Base-by-base conservation (phyloP, 1,284 basidiomycete genomes). In the Puccinia triticina region DNA sequence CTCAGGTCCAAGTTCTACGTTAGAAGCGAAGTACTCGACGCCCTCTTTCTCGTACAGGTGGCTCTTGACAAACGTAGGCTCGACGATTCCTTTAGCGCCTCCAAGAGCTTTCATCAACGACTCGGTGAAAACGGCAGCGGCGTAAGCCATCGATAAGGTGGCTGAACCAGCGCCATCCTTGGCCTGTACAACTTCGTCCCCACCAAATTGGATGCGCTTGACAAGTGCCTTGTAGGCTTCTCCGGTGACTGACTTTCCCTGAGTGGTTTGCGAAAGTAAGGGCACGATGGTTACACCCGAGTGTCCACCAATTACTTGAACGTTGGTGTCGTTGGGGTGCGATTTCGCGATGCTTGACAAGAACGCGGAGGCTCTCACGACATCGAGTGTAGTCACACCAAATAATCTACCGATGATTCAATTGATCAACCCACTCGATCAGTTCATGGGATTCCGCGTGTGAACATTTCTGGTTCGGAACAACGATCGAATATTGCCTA, bases 361-460 rank as follows among this genome's bases (percentile, higher is more conserved):
- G 88, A 99, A 99, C 82, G 95, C 96, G 23, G 95, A 95, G 43
- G 97, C 92, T 86, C 97, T 95, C 85, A 98, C 94, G 84, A 98
- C 95, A 88, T 99, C 96, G 84, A 99, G 91, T 53, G 97, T 98
- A 83, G 97, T 98, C 76, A 98, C 95, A 90, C 96, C 97, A 87
- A 98, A 98, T 84, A 99, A 88, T 85, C 94, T 94, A 83, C 14
- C 23, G 16, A 59, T 29, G 7, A 26, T 32, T 26, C 26, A 64
- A 26, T 83, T 34, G 59, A 59, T 40, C 34, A 46, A 64, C 55
- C 8, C 55, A 57, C 12, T 61, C 29, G 14, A 61, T 61, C 26
- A 61, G 59, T 26, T 69, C 64, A 16, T 61, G 18, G 1, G 10
- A 57, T 75, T 32, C 5, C 43, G 11, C 21, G 23, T 46, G 23